These are phyloP conservation scores for Nepenthes alata DNA, from an alignment of 179 eudicot genomes.

Conservation along the genomic window DNA sequence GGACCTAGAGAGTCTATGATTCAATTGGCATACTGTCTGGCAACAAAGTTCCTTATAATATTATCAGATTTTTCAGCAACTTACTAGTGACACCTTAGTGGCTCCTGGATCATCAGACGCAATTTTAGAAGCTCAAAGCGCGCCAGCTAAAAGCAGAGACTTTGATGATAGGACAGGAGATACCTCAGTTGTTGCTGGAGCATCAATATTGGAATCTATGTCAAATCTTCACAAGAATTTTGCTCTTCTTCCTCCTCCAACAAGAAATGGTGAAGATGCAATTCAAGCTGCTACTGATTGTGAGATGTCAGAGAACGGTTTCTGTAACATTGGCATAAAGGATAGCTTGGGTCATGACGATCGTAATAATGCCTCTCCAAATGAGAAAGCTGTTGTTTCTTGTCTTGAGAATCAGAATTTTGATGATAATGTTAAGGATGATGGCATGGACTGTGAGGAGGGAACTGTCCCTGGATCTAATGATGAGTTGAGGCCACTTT, in stretches of 20 bases:
- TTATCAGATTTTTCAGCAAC: slow-evolving; percentile 69
- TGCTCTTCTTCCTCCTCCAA: slow-evolving; percentile 48
- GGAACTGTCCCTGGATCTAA: slow-evolving; percentile 28
- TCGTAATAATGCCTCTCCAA: slow-evolving; percentile 26
- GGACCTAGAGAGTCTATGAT: not conserved
- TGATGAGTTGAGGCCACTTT: slow-evolving; percentile 39
- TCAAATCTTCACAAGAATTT: slow-evolving; percentile 45
- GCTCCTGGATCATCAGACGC: slow-evolving; percentile 43
- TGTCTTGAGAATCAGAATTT: slow-evolving; percentile 38
- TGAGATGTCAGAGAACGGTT: slow-evolving; percentile 48
- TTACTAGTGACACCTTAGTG: slow-evolving; percentile 32
- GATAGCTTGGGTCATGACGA: slow-evolving; percentile 42
- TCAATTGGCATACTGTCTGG: not conserved
- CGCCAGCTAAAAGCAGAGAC: slow-evolving; percentile 42
- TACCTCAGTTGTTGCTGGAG: slow-evolving; percentile 60
- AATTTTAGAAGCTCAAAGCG: slow-evolving; percentile 56
- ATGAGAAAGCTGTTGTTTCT: slow-evolving; percentile 31
- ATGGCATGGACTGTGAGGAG: slow-evolving; percentile 33
- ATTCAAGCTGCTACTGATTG: slow-evolving; percentile 22
- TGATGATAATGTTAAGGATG: slow-evolving; percentile 28
- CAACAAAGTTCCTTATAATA: slow-evolving; percentile 27
- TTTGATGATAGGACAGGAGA: slow-evolving; percentile 52
- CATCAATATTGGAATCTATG: slow-evolving; percentile 62
- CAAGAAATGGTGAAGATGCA: slow-evolving; percentile 39
- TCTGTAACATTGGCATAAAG: slow-evolving; percentile 45